Evolutionary conservation across 2,329 filamentous ascomycete species (phyloP), one percentile per base, ranked within the genome.

Genomic region (Talaromyces sp.): DNA sequence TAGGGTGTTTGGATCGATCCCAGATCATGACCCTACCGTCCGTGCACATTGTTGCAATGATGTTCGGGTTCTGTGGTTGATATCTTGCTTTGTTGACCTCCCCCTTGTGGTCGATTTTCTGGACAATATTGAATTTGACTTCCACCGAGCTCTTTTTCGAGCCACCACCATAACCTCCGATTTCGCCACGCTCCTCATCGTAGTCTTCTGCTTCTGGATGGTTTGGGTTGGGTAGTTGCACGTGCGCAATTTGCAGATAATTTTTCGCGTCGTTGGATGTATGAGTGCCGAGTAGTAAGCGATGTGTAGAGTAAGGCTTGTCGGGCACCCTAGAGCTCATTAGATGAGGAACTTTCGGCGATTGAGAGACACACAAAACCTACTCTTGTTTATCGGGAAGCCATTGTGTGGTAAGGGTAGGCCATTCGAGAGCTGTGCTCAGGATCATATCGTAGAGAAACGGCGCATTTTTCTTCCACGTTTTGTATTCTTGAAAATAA

Each of bases 81-180:
- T 97, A 97, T 65, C 94, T 87, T 15, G 94, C 95, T 79, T 97
- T 99, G 81, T 99, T 99, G 71, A 99, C 91, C 74, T 99, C 94
- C 63, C 90, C 89, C 15, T 92, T 91, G 72, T 99, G 94, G 72
- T 96, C 89, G 71, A 99, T 99, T 75, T 89, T 94, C 75, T 99
- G 94, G 53, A 94, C 87, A 67, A 99, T 89, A 63, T 89, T 88
- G 79, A 96, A 96, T 68, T 89, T 91, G 73, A 97, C 84, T 62
- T 80, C 77, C 69, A 78, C 87, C 41, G 85, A 81, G 21, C 86
- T 82, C 63, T 90, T 89, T 61, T 87, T 87, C 53, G 81, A 75
- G 43, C 77, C 74, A 58, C 88, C 89, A 39, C 91, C 92, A 72
- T 97, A 92, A 48, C 94, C 94, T 53, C 95, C 94, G 70, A 97